Percentiles rank a stretch among this genome's conserved stretches.
Conservation (phyloP, 441 rosid species). For the Syzygium malaccense region DNA sequence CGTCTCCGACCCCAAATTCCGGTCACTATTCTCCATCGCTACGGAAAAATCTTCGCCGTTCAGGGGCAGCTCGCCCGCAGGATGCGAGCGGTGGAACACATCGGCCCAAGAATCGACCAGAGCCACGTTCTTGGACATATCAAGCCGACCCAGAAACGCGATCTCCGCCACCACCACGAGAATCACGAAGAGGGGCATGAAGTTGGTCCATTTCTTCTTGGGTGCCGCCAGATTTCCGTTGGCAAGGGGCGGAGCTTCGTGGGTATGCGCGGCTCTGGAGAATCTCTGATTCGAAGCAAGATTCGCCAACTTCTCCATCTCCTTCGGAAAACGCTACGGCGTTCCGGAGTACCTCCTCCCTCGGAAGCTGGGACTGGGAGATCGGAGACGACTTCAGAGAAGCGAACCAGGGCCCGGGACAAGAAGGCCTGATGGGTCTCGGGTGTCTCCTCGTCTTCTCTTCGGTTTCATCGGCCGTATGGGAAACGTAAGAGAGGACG, state of each 20-base stretch:
- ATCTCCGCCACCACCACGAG: slow-evolving; percentile 72
- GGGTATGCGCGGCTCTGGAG: slow-evolving; percentile 25
- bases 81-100: slow-evolving; percentile 25
- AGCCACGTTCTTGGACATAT: slow-evolving; percentile 55
- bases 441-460: background rate
- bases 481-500: background rate
- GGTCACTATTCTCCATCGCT: background rate
- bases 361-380: background rate
- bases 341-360: background rate
- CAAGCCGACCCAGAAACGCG: slow-evolving; percentile 79
- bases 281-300: slow-evolving; percentile 3
- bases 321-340: background rate
- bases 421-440: background rate
- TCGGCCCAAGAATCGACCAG: slow-evolving; percentile 59
- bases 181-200: slow-evolving; percentile 52
- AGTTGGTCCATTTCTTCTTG: slow-evolving; percentile 49
- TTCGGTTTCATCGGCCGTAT: background rate
- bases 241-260: slow-evolving; percentile 24
- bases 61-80: background rate
- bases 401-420: background rate
- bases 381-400: background rate
- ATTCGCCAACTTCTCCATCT: background rate
- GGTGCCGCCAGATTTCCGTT: slow-evolving; percentile 25
- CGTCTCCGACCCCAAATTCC: background rate
- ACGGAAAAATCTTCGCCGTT: slow-evolving; percentile 2